phyloP scores from a whole-genome alignment of 2,329 filamentous ascomycete species.

The Neopestalotiopsis clavispora region DNA sequence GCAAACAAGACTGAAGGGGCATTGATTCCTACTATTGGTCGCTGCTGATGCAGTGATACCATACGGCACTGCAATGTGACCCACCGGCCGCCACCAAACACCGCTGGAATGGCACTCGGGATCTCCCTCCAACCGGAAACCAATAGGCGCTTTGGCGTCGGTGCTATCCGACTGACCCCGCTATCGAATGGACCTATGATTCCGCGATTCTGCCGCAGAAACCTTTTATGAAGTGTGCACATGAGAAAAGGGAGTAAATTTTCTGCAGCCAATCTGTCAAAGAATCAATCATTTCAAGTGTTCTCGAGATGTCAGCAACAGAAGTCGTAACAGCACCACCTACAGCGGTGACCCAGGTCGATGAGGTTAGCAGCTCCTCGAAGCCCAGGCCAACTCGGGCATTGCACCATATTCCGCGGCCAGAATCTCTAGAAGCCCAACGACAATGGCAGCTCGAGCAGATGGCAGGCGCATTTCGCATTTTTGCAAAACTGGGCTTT shows the following conservation, averaged over 20 bases:
- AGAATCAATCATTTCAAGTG: background rate
- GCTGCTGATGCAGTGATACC: background rate
- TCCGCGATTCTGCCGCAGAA: too few relatives aligned
- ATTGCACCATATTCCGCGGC: constrained; percentile 17
- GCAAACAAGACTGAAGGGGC: background rate
- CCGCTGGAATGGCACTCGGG: background rate
- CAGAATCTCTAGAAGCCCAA: constrained; percentile 16
- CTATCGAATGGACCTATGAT: background rate
- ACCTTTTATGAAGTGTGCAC: too few relatives aligned
- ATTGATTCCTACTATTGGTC: background rate
- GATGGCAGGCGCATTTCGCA: constrained; percentile 62
- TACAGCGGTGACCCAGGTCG: background rate
- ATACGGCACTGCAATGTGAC: background rate
- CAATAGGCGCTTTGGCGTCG: background rate
- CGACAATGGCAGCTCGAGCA: constrained; percentile 40
- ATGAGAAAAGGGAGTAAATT: too few relatives aligned
- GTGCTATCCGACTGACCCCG: background rate
- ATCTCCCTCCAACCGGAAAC: background rate
- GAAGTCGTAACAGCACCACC: background rate
- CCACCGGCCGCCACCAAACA: background rate
- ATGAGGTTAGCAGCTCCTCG: background rate
- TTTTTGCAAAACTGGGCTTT: constrained; percentile 63
- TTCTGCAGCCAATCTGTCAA: too few relatives aligned
- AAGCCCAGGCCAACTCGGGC: background rate
- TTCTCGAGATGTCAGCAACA: background rate